Evolutionary conservation across 495 filamentous ascomycete species (phyloP), one percentile per base, ranked within the genome.

Genomic region (Talaromyces proteolyticus): DNA sequence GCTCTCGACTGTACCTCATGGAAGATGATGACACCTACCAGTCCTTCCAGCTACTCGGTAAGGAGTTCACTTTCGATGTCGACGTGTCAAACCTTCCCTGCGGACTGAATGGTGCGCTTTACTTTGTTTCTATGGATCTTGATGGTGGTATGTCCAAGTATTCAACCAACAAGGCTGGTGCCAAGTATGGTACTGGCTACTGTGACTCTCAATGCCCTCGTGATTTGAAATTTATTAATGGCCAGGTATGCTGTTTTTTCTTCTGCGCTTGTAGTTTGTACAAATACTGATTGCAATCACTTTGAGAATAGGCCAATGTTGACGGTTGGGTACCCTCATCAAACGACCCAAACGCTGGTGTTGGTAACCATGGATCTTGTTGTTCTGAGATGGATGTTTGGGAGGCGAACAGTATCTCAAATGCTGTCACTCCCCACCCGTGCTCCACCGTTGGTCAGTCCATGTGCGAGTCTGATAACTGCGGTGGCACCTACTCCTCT

Each of bases 361-460:
- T 71, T 19, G 84, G 82, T 44, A 61, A 67, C 34, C 74, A 80
- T 48, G 82, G 83, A 46, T 74, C 83, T 23, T 88, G 85, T 79
- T 88, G 85, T 62, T 75, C 78, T 24, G 85, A 88, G 65, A 81
- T 88, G 75, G 84, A 87, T 57, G 74, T 88, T 63, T 86, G 81
- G 79, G 84, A 87, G 56, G 81, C 83, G 53, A 88, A 88, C 70
- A 69, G 68, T n/a, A 62, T 71, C 41, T 72, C 84, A 1, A 79
- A 72, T 6, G 68, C 76, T 3, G 68, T 74, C 49, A 84, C 83
- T 1, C 82, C 84, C 12, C 85, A 88, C 63, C 71, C 82, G 7
- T 88, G 85, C 70, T 72, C 66, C 54, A 71, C 62, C 55, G 66
- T 77, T 37, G 68, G 64, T 24, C 76, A 80, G 56, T 75, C 73